Base-by-base conservation (phyloP, 1,284 basidiomycete species). In the Meripilus lineatus region DNA sequence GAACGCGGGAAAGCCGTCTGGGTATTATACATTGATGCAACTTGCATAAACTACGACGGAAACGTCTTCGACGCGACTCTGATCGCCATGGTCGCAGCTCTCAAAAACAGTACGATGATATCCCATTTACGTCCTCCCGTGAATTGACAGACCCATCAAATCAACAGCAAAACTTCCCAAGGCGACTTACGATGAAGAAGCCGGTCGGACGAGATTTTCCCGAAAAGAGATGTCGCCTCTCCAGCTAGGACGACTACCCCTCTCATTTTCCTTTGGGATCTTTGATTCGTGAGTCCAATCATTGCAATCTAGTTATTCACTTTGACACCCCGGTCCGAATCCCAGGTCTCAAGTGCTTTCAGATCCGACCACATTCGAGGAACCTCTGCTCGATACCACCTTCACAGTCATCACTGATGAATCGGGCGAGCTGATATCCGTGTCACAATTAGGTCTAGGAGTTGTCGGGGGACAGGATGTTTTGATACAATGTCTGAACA, bases 41-140 rank as follows among this genome's bases (percentile, higher is more conserved):
- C 87, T 4, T 97, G 93, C 64, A 88, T 99, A 56, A 97, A 95
- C 67, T 95, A 93, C 57, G 94, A 99, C 62, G 95, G 95, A 7
- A 97, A 97, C 58, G 87, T 79, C 1, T 89, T 96, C 51, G 95
- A 99, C 52, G 92, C 94, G 0, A 78, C 90, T 0, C 71, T 97
- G 2, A 62, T 97, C 13, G 92, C 93, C 0, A 88, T 94, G 69
- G 79, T 93, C 38, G 82, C 86, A 11, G 93, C 95, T 3, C 68
- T 99, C 38, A 74, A 74, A 61, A 88, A 93, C 54, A 86, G 93
- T 94, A 50, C 46, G 88, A 70, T 14, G 38, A 23, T 25, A 24
- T 26, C 15, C 7, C 22, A 23, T 21, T 33, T 18, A n/a, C n/a
- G n/a, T 30, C 4, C 15, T 10, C 33, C 33, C 28, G 28, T n/a